Base-by-base conservation (phyloP, 495 filamentous ascomycete genomes). In the Aspergillus panamensis region DNA sequence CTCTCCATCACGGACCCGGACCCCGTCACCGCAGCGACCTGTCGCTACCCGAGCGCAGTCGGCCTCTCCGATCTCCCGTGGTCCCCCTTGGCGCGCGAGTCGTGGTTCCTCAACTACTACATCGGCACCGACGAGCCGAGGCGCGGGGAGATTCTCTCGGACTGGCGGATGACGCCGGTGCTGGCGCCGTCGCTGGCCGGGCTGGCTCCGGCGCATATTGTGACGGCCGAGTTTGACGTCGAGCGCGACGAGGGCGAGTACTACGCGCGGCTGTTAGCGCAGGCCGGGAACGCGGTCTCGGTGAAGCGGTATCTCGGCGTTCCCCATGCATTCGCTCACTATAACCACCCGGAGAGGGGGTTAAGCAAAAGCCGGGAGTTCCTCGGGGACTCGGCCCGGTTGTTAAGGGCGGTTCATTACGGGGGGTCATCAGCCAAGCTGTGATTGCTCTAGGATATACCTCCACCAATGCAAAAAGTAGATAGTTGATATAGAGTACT, bases 271-370 rank as follows among this genome's bases (percentile, higher is more conserved):
- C 52, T 62, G 10, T 21, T 71, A 20, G 14, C 47, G 12, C 53
- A 53, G 8, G 66, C 56, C 16, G 68, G 66, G 13, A 67, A 61
- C 21, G 29, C 58, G 13, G 68, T 71, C 42, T 64, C 58, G 20
- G 60, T 64, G 55, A 66, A 67, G 55, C 54, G 64, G 39, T 69
- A 66, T 29, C 10, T 48, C 0, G 68, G 66, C 1, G 53, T 69
- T 25, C 66, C 68, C 2, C 68, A 71, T 60, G 61, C 66, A 5
- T 71, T 71, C 44, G 64, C 58, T 10, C 66, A 71, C 31, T 64
- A 60, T 42, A 66, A 64, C 30, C 64, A 66, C 30, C 64, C 64
- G 0, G 32, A 52, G 17, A 33, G 61, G 33, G 58, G 62, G 2
- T 35, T 66, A 8, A 57, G 32, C 4, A 57, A 51, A 35, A 57